Conservation (phyloP, 2,329 filamentous ascomycete genomes). For the Aspergillus quadrilineatus region DNA sequence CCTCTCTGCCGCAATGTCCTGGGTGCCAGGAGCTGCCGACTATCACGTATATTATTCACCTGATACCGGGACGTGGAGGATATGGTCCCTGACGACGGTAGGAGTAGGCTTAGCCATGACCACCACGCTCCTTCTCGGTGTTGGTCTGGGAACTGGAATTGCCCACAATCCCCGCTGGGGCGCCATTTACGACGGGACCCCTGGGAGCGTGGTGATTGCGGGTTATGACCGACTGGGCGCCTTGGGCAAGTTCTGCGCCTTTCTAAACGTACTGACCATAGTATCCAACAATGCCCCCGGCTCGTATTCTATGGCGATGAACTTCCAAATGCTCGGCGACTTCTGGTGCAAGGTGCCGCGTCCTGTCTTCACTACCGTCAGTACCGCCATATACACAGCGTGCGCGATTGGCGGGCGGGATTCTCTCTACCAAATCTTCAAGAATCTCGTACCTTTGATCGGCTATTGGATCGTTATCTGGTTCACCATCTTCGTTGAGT, state of each 20-base stretch:
- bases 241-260: constrained; percentile 46
- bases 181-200: constrained; percentile 23
- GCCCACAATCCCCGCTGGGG: constrained; percentile 30
- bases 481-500: constrained; percentile 43
- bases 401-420: constrained; percentile 47
- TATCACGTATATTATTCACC: constrained; percentile 48
- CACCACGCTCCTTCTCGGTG: constrained; percentile 41
- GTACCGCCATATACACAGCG: constrained; percentile 42
- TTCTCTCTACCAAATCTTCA: constrained; percentile 45
- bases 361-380: constrained; percentile 44
- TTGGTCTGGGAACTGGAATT: constrained; percentile 42
- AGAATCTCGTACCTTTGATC: constrained; percentile 48
- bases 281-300: constrained; percentile 48
- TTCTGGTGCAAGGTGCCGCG: constrained; percentile 41
- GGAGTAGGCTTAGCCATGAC: constrained; percentile 36
- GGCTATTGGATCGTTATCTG: constrained; percentile 49
- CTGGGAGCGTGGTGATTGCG: constrained; percentile 41
- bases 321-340: constrained; percentile 45
- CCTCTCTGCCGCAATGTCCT: constrained; percentile 36
- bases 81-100: constrained; percentile 40
- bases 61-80: constrained; percentile 35
- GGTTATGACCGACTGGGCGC: constrained; percentile 40
- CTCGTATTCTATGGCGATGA: constrained; percentile 47
- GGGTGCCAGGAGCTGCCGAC: constrained; percentile 40
- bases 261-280: constrained; percentile 44